Evolutionary conservation across 768 basidiomycete species (phyloP), one percentile per base, ranked within the genome.

Genomic region (Lentinula sp.): DNA sequence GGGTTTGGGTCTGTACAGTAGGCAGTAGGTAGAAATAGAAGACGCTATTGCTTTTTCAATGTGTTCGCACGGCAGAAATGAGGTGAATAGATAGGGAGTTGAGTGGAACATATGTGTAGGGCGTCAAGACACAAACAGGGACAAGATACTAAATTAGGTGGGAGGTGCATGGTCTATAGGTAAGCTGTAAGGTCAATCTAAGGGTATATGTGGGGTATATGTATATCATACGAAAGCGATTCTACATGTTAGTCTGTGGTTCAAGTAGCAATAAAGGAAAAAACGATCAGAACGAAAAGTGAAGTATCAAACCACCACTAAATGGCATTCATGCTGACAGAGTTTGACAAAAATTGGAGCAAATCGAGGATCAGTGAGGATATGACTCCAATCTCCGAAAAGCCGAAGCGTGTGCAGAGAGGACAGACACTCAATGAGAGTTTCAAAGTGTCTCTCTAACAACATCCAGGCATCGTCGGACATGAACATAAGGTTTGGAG

Each of bases 1-100:
- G 89, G 87, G 2, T 88, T 86, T 64, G 89, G 86, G 36, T 89
- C 87, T 43, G 84, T 85, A 35, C 84, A 85, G 68, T 55, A 43
- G 36, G 49, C 23, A 51, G 37, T 20, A 33, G 82, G 28, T 28
- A 28, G 28, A 28, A 28, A 28, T 28, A n/a, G 15, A 45, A 45
- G 10, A n/a, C 43, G 2, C 39, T 2, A 41, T 41, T 41, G 39
- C 15, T 41, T 28, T 28, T 28, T 28, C 3, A 28, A 28, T 28
- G 28, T 28, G 28, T 28, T 28, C 4, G 28, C 28, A 28, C 28
- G 28, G 28, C 28, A 28, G 2, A 28, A 28, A 28, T 28, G 28
- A 28, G 23, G 23, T 1, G 28, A 28, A 28, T 28, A 28, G 28
- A 28, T 28, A 28, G 28, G 3, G 28, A 28, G 28, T 28, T 28